A percentile compares a stretch with the other conserved stretches of the same genome.
phyloP scores from a whole-genome alignment of 75 land plant genomes.

The Isoetes taiwanensis region DNA sequence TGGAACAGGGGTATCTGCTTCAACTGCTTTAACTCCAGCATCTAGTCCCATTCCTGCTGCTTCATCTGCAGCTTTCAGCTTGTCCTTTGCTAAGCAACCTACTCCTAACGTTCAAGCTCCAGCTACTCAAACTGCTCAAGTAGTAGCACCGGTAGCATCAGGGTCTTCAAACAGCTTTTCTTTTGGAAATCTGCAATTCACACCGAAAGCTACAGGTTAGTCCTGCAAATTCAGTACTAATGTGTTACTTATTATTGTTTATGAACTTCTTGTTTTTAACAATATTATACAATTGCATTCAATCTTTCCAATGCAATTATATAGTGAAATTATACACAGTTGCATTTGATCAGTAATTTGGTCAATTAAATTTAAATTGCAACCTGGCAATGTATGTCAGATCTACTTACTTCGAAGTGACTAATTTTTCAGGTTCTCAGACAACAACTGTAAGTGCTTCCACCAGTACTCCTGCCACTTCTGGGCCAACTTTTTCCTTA shows the following conservation, averaged over 20 bases:
- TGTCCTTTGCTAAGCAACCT: not conserved
- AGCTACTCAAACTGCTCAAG: not conserved
- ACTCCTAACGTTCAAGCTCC: not conserved
- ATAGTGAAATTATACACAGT: too few relatives aligned
- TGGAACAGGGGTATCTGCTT: not conserved
- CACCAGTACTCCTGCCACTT: not conserved
- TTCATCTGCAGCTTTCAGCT: slow-evolving; percentile 9
- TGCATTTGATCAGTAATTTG: not conserved
- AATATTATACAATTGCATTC: too few relatives aligned
- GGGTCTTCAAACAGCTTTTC: not conserved
- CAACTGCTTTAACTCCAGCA: slow-evolving; percentile 8
- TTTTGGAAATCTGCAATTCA: not conserved
- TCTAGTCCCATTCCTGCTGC: slow-evolving; percentile 8
- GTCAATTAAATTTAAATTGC: not conserved
- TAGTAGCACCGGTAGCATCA: not conserved
- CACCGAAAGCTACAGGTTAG: not conserved
- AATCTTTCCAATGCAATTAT: too few relatives aligned
- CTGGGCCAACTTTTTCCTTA: not conserved
- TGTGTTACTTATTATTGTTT: too few relatives aligned
- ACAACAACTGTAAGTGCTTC: not conserved
- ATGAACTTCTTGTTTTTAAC: too few relatives aligned
- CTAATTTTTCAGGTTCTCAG: too few relatives aligned
- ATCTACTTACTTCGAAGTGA: too few relatives aligned
- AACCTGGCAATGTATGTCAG: not conserved
- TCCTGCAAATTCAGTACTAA: not conserved